Conservation (phyloP, 1,284 basidiomycete genomes). For the Schizophyllum commune region DNA sequence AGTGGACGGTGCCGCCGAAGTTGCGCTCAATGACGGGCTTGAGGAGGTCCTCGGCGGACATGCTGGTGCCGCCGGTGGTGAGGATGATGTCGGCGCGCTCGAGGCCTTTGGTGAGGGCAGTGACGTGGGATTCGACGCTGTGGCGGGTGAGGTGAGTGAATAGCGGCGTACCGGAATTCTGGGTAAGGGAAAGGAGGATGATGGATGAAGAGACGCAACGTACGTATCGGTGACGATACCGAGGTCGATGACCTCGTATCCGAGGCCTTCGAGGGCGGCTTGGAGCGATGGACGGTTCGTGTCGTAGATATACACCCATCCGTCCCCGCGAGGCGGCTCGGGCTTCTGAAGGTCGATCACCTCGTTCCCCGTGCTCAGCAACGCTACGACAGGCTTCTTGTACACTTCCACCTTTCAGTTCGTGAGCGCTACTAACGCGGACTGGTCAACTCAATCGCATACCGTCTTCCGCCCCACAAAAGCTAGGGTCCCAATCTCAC, state of each 20-base stretch:
- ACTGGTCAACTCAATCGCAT: too few relatives aligned
- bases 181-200: background rate
- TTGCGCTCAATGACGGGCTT: conserved; percentile 83
- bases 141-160: background rate
- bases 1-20: conserved; percentile 69
- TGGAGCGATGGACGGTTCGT: conserved; percentile 77
- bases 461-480: conserved; percentile 74
- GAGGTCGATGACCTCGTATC: conserved; percentile 74
- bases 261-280: conserved; percentile 62
- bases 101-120: conserved; percentile 50
- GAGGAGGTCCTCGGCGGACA: conserved; percentile 81
- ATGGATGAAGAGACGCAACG: background rate
- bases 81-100: conserved; percentile 65
- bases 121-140: conserved; percentile 57
- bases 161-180: background rate
- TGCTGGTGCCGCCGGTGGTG: conserved; percentile 85
- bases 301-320: conserved; percentile 72
- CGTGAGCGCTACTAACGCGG: background rate
- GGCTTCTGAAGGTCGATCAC: conserved; percentile 56
- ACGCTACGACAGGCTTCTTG: conserved; percentile 66
- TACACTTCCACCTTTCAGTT: conserved; percentile 52
- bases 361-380: conserved; percentile 85
- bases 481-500: conserved; percentile 79
- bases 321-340: conserved; percentile 24
- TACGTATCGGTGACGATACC: conserved; percentile 64